Evolutionary conservation across 2,329 filamentous ascomycete species (phyloP).

Genomic region (Catunica adiposa): DNA sequence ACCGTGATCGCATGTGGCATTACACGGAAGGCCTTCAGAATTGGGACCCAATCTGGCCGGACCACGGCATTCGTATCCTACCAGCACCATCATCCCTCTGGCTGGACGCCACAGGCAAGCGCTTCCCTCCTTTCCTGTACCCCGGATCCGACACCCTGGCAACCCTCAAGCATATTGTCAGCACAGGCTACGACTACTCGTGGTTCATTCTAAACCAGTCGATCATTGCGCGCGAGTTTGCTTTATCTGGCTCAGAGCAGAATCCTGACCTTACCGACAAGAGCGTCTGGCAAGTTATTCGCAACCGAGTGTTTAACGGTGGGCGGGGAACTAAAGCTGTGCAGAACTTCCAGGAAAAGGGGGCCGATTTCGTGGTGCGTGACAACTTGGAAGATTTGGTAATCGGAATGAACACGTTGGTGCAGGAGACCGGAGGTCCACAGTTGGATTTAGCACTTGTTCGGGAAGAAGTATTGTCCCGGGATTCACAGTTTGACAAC

Average conservation of each 20-base stretch:
- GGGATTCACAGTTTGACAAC: slow-evolving; percentile 41
- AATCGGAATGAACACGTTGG: slow-evolving; percentile 41
- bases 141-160: slow-evolving; percentile 41
- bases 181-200: slow-evolving; percentile 44
- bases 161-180: slow-evolving; percentile 42
- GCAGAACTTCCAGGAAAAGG: slow-evolving; percentile 41
- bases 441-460: slow-evolving; percentile 29
- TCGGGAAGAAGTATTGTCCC: slow-evolving; percentile 31
- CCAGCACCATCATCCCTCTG: slow-evolving; percentile 45
- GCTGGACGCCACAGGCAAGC: slow-evolving; percentile 43
- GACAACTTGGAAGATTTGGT: slow-evolving; percentile 39
- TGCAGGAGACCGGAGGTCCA: slow-evolving; percentile 29
- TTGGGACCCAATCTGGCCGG: slow-evolving; percentile 46
- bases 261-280: slow-evolving; percentile 44
- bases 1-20: slow-evolving; percentile 50
- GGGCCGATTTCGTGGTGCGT: slow-evolving; percentile 42
- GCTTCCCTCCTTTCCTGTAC: slow-evolving; percentile 39
- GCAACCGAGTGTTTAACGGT: slow-evolving; percentile 30
- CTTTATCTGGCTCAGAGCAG: slow-evolving; percentile 45
- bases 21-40: slow-evolving; percentile 47
- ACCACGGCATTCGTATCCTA: slow-evolving; percentile 43
- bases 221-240: slow-evolving; percentile 46
- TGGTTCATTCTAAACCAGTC: slow-evolving; percentile 44
- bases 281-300: slow-evolving; percentile 35
- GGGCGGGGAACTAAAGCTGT: slow-evolving; percentile 37